These are phyloP conservation scores for Claviceps spartinae DNA, from an alignment of 2,329 filamentous ascomycete genomes.

Conservation along the genomic window DNA sequence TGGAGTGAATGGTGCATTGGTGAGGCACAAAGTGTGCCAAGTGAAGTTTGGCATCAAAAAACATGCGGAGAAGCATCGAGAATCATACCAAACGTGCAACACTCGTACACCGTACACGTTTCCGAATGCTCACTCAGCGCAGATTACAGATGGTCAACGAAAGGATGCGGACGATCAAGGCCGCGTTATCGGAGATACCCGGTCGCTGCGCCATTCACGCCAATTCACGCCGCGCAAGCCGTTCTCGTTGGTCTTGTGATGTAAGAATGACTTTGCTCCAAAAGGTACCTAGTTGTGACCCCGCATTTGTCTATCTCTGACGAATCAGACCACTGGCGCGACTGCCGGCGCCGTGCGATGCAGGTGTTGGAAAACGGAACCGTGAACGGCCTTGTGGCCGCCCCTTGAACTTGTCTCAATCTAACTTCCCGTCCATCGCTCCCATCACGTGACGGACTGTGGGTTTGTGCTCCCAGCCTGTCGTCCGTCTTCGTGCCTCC, in stretches of 20 bases:
- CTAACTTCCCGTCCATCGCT: neutral
- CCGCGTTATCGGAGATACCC: too few species aligned
- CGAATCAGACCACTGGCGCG: neutral
- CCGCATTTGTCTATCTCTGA: neutral
- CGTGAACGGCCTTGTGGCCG: too few species aligned
- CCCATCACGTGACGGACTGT: constrained; percentile 15
- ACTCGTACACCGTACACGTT: too few species aligned
- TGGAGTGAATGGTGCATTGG: neutral
- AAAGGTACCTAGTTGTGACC: neutral
- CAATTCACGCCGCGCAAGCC: too few species aligned
- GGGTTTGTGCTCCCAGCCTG: constrained; percentile 14
- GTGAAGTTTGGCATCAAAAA: neutral
- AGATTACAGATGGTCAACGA: too few species aligned
- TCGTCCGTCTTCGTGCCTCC: constrained; percentile 12
- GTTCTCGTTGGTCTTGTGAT: neutral
- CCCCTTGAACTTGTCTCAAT: neutral
- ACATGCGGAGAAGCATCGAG: neutral
- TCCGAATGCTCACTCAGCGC: too few species aligned
- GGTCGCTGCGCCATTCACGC: too few species aligned
- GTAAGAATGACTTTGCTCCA: neutral
- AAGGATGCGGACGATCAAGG: too few species aligned
- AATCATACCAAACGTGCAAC: too few species aligned
- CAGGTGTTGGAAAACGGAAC: neutral
- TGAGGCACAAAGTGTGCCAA: neutral
- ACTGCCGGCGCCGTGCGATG: neutral